Evolutionary conservation across 2,329 filamentous ascomycete genomes (phyloP).

Genomic region (Didymella lethalis): DNA sequence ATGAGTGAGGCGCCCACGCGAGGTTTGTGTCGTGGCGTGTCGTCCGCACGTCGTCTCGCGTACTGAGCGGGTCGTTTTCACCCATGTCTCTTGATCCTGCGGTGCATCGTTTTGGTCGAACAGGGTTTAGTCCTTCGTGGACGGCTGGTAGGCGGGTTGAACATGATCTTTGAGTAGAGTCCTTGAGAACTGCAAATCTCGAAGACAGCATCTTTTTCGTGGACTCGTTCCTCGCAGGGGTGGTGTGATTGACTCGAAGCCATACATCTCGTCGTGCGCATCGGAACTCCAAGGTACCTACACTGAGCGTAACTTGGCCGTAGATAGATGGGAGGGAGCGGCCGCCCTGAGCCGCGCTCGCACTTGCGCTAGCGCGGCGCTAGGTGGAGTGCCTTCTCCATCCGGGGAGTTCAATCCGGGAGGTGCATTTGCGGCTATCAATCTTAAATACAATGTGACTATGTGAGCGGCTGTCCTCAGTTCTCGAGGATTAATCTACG

Average conservation of each 20-base stretch:
- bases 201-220: neutral
- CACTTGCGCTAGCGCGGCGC: neutral
- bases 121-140: conserved; percentile 1
- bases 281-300: neutral
- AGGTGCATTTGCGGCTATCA: neutral
- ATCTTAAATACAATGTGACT: neutral
- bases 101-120: neutral
- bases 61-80: neutral
- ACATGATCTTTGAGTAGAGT: neutral
- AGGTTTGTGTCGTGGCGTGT: neutral
- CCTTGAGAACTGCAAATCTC: neutral
- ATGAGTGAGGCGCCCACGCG: neutral
- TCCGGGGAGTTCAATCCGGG: neutral
- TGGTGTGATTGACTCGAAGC: neutral
- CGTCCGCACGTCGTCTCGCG: neutral
- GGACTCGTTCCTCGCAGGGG: neutral
- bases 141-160: neutral
- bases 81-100: conserved; percentile 9
- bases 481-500: no score
- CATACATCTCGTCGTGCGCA: no score
- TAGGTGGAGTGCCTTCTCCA: neutral
- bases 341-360: neutral
- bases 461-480: no score
- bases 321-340: neutral
- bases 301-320: neutral